Conservation (phyloP, 257 asterid species). For the Gentiana straminea region DNA sequence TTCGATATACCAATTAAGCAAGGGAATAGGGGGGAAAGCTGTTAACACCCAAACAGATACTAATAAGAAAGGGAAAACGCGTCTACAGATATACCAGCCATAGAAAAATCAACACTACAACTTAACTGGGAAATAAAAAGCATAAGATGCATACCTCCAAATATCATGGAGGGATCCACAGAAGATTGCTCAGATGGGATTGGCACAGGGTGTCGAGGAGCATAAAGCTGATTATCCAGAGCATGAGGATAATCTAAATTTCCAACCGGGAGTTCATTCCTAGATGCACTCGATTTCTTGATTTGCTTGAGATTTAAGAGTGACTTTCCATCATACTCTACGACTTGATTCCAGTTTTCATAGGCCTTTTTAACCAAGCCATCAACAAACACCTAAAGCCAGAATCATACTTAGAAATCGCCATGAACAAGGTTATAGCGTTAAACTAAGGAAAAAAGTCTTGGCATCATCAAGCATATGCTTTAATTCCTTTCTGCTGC, state of each 20-base stretch:
- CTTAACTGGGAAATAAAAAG: too few relatives aligned
- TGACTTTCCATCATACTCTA: slow-evolving; percentile 92
- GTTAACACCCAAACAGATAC: too few relatives aligned
- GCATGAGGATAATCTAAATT: slow-evolving; percentile 49
- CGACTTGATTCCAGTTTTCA: slow-evolving; percentile 83
- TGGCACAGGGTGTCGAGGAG: slow-evolving; percentile 36
- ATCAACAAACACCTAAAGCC: slow-evolving; percentile 67
- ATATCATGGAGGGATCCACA: slow-evolving; percentile 42
- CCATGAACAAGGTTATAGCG: slow-evolving; percentile 4
- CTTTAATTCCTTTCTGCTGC: too few relatives aligned
- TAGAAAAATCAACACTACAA: too few relatives aligned
- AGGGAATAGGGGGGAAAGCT: too few relatives aligned
- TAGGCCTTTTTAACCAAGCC: slow-evolving; percentile 84
- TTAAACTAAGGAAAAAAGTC: too few relatives aligned
- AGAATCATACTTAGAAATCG: not conserved
- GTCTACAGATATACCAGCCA: too few relatives aligned
- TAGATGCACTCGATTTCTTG: slow-evolving; percentile 30
- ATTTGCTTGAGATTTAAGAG: slow-evolving; percentile 60
- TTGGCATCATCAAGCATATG: too few relatives aligned
- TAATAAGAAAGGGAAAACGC: too few relatives aligned
- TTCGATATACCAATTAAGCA: too few relatives aligned
- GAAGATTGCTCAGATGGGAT: slow-evolving; percentile 37
- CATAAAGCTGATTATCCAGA: slow-evolving; percentile 46
- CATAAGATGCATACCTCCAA: slow-evolving; percentile 48
- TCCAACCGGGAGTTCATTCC: slow-evolving; percentile 45